Evolutionary conservation across 2,329 filamentous ascomycete genomes (phyloP), one percentile per base, ranked within the genome.

Genomic region (Microsporum canis): DNA sequence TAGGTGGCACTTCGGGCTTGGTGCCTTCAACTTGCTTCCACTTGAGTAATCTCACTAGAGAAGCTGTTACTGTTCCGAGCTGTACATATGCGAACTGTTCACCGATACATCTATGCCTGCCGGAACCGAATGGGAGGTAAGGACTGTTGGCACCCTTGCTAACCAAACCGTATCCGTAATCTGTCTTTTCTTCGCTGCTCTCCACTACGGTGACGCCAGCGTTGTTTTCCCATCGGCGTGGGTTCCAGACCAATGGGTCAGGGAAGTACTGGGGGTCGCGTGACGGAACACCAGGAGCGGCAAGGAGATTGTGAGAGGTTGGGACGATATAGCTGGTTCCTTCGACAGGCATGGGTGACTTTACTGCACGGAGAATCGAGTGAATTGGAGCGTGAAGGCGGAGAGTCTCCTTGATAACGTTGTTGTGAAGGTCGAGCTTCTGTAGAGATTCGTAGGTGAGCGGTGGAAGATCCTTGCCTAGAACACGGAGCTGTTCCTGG

Each of bases 31-130:
- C 73, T 68, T 90, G 95, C 70, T 81, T 80, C 72, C 96, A 84
- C 78, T 89, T 92, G 78, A 96, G 89, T 59, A 84, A 73, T 57
- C 90, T 82, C 45, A 95, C 88, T 66, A 91, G 77, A 62, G 85
- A 85, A 58, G 86, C 89, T 10, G 87, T 79, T 66, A 97, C 95
- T 51, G 89, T 91, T 72, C 91, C 87, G 64, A 97, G 80, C 77
- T 97, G 92, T 62, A 95, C 81, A 72, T 95, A 95, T 67, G 92
- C 92, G 73, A 96, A 97, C 71, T 96, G 90, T 80, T 97, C 92
- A 66, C 92, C 92, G 71, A 97, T 96, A 76, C 92, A 97, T 66
- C 92, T 82, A 76, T 97, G 92, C 67, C 92, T 82, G 47, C 92
- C 92, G 34, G 91, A 92, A 62, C 92, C 92, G 71, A 97, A 97